Evolutionary conservation across 2,329 filamentous ascomycete genomes (phyloP), one percentile per base, ranked within the genome.

Genomic region (Beauveria sp.): DNA sequence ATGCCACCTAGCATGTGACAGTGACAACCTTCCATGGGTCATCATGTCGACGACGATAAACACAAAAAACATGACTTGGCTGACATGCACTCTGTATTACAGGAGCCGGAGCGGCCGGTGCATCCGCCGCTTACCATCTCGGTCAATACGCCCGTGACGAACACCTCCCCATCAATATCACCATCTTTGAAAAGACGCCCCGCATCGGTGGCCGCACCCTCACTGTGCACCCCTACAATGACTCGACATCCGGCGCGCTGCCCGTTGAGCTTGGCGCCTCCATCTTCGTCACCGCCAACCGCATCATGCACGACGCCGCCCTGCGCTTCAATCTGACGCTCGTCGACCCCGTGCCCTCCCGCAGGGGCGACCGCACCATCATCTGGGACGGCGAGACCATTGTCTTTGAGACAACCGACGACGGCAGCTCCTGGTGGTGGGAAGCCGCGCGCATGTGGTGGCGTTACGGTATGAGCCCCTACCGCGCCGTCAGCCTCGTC

Each of bases 21-120:
- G n/a, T n/a, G 24, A 44, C 14, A n/a, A 7, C 10, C 20, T 50
- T 63, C 28, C 48, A 63, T 57, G 59, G 47, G 53, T 18, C 22
- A 43, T 6, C 51, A 55, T 41, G 37, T 22, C 47, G 5, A 50
- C 9, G 3, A 51, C 44, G 22, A 50, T 6, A 51, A 41, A 18
- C 12, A 18, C 43, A 8, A 5, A 16, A 52, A 18, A n/a, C 0
- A 18, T 12, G 20, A 7, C 28, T 20, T 47, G 18, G 37, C 57
- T 59, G 26, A 59, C 22, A 46, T 37, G 26, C 3, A 26, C 20
- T 34, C 20, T 34, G 1, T 20, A 28, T 51, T 30, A 50, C 64
- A 96, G 93, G 94, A 64, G 93, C 93, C 66, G 94, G 94, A 52
- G 88, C 94, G 48, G 93, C 86, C 34, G 94, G 94, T 34, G 85